A percentile compares a stretch with the other conserved stretches of the same genome.
phyloP scores from a whole-genome alignment of 768 basidiomycete genomes.

The Tubosaeta sp. region DNA sequence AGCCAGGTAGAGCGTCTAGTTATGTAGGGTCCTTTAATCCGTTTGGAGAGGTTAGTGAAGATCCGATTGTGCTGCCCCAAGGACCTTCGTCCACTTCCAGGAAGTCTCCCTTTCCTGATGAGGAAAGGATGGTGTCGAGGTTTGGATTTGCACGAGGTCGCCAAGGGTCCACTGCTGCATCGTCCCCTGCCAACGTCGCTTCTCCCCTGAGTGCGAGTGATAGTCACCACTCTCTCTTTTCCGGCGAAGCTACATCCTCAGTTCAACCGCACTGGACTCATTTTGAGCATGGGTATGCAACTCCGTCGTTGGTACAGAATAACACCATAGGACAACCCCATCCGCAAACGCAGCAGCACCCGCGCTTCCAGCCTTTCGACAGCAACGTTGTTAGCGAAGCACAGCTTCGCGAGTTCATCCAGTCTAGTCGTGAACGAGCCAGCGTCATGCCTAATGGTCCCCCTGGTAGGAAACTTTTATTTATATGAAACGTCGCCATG shows the following conservation, averaged over 20 bases:
- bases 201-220: conserved; percentile 54
- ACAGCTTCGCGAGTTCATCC: conserved; percentile 72
- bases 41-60: conserved; percentile 60
- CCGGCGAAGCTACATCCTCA: conserved; percentile 34
- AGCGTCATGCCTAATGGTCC: conserved; percentile 30
- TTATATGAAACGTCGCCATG: conserved; percentile 32
- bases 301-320: conserved; percentile 48
- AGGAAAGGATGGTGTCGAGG: conserved; percentile 63
- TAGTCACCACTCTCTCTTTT: conserved; percentile 46
- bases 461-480: conserved; percentile 48
- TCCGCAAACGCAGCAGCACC: conserved; percentile 33
- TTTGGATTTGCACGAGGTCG: conserved; percentile 79
- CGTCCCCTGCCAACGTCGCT: conserved; percentile 54
- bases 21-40: conserved; percentile 81
- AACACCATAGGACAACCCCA: conserved; percentile 34
- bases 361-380: conserved; percentile 56
- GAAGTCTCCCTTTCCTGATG: conserved; percentile 50
- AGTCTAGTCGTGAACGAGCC: conserved; percentile 60
- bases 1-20: conserved; percentile 42
- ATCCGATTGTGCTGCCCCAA: conserved; percentile 31
- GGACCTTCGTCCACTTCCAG: conserved; percentile 29
- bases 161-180: conserved; percentile 52
- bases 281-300: conserved; percentile 39
- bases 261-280: conserved; percentile 46
- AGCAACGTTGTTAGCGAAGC: conserved; percentile 60